Percentiles rank a stretch among this genome's conserved stretches.
These are phyloP conservation scores for Globisporangium canariense DNA, from an alignment of 352 stramenopile species.

Conservation along the genomic window DNA sequence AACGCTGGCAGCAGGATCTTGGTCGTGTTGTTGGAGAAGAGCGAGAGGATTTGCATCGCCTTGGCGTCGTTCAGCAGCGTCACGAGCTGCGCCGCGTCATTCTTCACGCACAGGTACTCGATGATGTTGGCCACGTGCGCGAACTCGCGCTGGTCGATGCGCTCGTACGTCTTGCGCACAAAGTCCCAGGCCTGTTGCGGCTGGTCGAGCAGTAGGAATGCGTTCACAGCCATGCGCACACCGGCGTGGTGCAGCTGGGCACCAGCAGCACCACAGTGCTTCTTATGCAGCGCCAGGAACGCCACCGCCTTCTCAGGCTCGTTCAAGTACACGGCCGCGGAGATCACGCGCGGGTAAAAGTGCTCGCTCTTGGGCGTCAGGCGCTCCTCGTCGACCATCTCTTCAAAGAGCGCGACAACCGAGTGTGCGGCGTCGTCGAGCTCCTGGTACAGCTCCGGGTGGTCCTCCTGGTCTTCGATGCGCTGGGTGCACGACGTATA, in stretches of 20 bases:
- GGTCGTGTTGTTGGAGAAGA: conserved; percentile 31
- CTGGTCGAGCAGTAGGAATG: conserved; percentile 46
- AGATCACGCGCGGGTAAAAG: conserved; percentile 52
- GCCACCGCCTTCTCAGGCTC: conserved; percentile 45
- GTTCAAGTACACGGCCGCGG: conserved; percentile 45
- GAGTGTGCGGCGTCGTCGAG: conserved; percentile 27
- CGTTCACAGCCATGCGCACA: conserved; percentile 57
- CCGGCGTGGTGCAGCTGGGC: conserved; percentile 31
- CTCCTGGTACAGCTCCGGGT: conserved; percentile 41
- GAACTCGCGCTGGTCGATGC: conserved; percentile 23
- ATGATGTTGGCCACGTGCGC: conserved; percentile 40
- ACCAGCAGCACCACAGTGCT: conserved; percentile 14
- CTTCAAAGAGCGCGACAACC: conserved; percentile 53
- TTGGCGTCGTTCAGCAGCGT: conserved; percentile 33
- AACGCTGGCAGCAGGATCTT: conserved; percentile 41
- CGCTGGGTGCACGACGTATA: conserved; percentile 45
- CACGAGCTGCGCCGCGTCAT: conserved; percentile 29
- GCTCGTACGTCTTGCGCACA: conserved; percentile 27
- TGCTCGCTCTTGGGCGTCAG: conserved; percentile 26
- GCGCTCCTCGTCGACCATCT: conserved; percentile 54
- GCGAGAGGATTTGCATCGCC: conserved; percentile 24
- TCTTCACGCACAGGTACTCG: conserved; percentile 40
- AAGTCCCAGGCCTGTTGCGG: conserved; percentile 36
- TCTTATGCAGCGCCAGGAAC: conserved; percentile 32
- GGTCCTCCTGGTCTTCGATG: conserved; percentile 34